Percentiles rank a stretch among this genome's conserved stretches.
These are phyloP conservation scores for Linnemannia hyalina DNA, from an alignment of 192 early-diverging fungal species.

Conservation along the genomic window DNA sequence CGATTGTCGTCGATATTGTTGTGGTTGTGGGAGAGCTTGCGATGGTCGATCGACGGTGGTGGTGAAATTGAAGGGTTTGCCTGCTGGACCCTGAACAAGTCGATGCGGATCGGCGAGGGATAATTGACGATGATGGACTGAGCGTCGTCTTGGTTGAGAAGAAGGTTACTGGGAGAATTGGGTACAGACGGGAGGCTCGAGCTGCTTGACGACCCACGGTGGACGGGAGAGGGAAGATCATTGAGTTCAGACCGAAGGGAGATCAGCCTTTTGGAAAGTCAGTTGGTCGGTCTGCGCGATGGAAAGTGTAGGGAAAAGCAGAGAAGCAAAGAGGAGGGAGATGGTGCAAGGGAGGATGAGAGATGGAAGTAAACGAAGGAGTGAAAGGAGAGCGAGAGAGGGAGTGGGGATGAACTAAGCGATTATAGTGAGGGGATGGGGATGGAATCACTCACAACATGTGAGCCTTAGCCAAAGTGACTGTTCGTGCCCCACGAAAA, in stretches of 20 bases:
- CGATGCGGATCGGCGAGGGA: neutral
- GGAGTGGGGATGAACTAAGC: neutral
- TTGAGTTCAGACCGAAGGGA: neutral
- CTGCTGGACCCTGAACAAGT: neutral
- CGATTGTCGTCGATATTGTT: neutral
- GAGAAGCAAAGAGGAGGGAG: neutral
- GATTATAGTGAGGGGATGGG: neutral
- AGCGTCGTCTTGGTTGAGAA: neutral
- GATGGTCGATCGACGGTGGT: neutral
- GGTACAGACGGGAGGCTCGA: neutral
- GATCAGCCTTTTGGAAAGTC: neutral
- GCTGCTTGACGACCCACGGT: neutral
- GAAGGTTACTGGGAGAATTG: neutral
- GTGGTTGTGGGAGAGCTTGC: neutral
- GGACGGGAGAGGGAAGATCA: neutral
- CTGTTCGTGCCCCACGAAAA: slow-evolving; percentile 5
- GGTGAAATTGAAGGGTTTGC: neutral
- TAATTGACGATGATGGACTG: neutral
- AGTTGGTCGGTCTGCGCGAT: neutral
- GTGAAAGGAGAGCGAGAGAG: neutral
- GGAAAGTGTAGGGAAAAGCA: neutral
- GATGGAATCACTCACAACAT: neutral
- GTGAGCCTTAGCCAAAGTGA: neutral
- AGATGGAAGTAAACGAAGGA: neutral
- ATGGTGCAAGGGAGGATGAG: neutral